Conservation (phyloP, 2,329 filamentous ascomycete species). For the Orbilia ellipsospora region DNA sequence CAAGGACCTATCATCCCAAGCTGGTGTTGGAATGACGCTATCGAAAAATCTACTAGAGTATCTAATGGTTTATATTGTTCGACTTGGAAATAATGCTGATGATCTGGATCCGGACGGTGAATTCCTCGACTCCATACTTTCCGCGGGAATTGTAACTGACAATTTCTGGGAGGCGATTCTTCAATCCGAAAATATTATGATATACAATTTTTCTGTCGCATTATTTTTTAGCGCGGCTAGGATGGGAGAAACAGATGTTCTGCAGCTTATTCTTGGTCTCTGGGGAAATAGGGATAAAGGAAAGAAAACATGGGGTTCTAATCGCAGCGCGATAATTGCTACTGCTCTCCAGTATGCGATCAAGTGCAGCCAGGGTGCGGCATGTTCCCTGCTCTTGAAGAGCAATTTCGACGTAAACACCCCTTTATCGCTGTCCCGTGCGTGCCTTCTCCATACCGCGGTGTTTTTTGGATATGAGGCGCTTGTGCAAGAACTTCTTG, state of each 20-base stretch:
- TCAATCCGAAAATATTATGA: constrained; percentile 5
- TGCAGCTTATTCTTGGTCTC: constrained; percentile 2
- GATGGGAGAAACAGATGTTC: constrained; percentile 4
- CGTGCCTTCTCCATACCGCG: constrained; percentile 23
- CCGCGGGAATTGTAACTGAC: neutral
- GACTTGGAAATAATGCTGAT: constrained; percentile 22
- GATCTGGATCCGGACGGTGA: neutral
- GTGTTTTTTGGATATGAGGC: constrained; percentile 1
- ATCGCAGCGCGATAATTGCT: constrained; percentile 2
- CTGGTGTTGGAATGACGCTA: neutral
- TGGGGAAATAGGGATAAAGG: neutral
- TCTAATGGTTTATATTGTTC: constrained; percentile 9
- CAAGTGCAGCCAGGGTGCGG: constrained; percentile 14
- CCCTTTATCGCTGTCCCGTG: constrained; percentile 13
- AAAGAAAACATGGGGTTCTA: neutral
- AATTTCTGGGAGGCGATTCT: constrained; percentile 9
- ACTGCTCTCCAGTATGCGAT: constrained; percentile 23
- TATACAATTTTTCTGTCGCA: constrained; percentile 17
- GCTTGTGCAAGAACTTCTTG: constrained; percentile 9
- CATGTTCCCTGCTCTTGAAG: constrained; percentile 6
- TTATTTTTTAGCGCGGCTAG: constrained; percentile 20
- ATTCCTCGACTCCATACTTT: constrained; percentile 7
- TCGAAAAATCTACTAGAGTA: neutral
- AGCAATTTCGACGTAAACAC: constrained; percentile 24
- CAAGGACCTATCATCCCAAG: neutral